These are phyloP conservation scores for Alternaria triticimaculans DNA, from an alignment of 2,329 filamentous ascomycete genomes.

Conservation along the genomic window DNA sequence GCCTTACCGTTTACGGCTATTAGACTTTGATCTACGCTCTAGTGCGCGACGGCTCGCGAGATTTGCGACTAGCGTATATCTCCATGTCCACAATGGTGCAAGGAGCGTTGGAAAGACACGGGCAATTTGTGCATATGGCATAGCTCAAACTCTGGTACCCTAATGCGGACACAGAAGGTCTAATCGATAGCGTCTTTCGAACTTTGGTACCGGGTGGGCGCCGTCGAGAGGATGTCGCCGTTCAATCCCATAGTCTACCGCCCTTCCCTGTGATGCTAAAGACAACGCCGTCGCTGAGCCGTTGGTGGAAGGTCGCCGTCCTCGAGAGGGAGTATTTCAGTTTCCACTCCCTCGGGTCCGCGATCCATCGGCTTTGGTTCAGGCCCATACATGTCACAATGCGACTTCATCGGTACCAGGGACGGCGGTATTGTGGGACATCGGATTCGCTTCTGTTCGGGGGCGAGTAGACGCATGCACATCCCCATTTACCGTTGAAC, in stretches of 20 bases:
- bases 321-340: not conserved
- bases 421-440: slow-evolving; percentile 10
- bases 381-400: not conserved
- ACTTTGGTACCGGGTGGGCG: slow-evolving; percentile 1
- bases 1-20: slow-evolving; percentile 8
- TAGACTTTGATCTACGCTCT: slow-evolving; percentile 15
- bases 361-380: not conserved
- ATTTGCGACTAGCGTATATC: slow-evolving; percentile 14
- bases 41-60: slow-evolving; percentile 8
- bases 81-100: slow-evolving; percentile 3
- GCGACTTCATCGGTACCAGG: not conserved
- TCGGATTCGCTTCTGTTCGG: not conserved
- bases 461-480: slow-evolving; percentile 2
- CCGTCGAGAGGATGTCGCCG: slow-evolving; percentile 5
- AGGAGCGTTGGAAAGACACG: slow-evolving; percentile 4
- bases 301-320: not conserved
- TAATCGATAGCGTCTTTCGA: not conserved
- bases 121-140: slow-evolving; percentile 1
- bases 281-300: slow-evolving; percentile 3
- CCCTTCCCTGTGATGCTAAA: not conserved
- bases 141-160: not conserved
- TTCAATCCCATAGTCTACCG: slow-evolving; percentile 10
- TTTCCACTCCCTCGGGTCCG: slow-evolving; percentile 5
- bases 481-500: not conserved
- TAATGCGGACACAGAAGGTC: slow-evolving; percentile 2